Evolutionary conservation across 139 green algal species (phyloP).

Genomic region (Prasinococcaceae sp.): DNA sequence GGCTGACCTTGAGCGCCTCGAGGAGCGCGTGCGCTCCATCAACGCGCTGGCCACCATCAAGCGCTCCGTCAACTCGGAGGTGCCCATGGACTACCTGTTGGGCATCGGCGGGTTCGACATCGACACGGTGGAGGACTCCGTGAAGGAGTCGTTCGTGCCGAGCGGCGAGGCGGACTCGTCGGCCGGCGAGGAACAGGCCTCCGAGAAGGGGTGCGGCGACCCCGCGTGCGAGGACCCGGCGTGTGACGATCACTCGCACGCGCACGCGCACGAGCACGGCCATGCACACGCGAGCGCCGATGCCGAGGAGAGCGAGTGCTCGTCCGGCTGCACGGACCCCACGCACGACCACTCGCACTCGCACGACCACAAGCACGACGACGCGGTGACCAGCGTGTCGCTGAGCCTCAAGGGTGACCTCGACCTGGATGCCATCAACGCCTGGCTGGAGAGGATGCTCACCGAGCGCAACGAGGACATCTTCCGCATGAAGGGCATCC

Average conservation of each 20-base stretch:
- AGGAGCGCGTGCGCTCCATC: conserved; percentile 53
- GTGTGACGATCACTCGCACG: conserved; percentile 29
- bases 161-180: not conserved
- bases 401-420: conserved; percentile 72
- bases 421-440: conserved; percentile 86
- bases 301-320: conserved; percentile 2
- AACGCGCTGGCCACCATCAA: conserved; percentile 65
- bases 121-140: conserved; percentile 59
- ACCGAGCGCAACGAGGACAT: conserved; percentile 68
- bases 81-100: conserved; percentile 77
- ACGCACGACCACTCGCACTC: conserved; percentile 25
- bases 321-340: conserved; percentile 12
- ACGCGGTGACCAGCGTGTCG: conserved; percentile 45
- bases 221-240: conserved; percentile 13
- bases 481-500: conserved; percentile 86
- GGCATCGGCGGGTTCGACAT: conserved; percentile 86
- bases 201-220: conserved; percentile 16
- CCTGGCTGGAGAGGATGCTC: conserved; percentile 74
- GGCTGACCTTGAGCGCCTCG: conserved; percentile 34
- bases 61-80: conserved; percentile 30
- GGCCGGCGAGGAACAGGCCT: conserved; percentile 18
- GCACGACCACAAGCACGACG: conserved; percentile 44
- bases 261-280: conserved; percentile 32
- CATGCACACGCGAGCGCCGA: conserved; percentile 14
- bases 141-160: conserved; percentile 27